Percentiles rank a stretch among this genome's conserved stretches.
These are phyloP conservation scores for Calonectria honghensis DNA, from an alignment of 2,329 filamentous ascomycete species.

Conservation along the genomic window DNA sequence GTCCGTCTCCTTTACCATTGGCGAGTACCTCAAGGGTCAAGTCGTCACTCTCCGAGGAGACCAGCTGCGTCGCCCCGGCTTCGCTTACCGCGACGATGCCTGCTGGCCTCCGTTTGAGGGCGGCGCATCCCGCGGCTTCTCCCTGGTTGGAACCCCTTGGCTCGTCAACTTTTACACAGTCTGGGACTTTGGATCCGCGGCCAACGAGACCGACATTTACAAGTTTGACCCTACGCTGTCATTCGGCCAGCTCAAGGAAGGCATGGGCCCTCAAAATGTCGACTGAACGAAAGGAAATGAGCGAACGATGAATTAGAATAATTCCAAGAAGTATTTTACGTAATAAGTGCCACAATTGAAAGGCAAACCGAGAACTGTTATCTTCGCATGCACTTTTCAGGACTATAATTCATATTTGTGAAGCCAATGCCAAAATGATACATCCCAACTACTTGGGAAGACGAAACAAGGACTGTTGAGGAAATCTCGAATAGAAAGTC, in stretches of 20 bases:
- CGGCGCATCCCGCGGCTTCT: constrained; percentile 51
- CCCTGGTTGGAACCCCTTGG: constrained; percentile 58
- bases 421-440: no score
- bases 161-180: constrained; percentile 59
- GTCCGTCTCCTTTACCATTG: constrained; percentile 57
- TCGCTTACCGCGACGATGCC: constrained; percentile 57
- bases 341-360: not conserved
- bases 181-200: constrained; percentile 57
- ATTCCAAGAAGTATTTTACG: not conserved
- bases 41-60: constrained; percentile 59
- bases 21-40: constrained; percentile 45
- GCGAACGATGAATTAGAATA: not conserved
- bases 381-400: not conserved
- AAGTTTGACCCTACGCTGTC: constrained; percentile 48
- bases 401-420: not conserved
- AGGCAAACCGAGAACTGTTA: not conserved
- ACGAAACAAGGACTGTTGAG: no score
- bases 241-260: constrained; percentile 50
- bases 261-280: not conserved
- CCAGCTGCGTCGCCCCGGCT: constrained; percentile 57
- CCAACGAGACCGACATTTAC: constrained; percentile 29
- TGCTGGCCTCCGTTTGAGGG: constrained; percentile 62
- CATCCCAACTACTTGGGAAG: no score
- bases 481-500: no score
- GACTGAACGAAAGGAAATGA: not conserved